A percentile compares a stretch with the other conserved stretches of the same genome.
These are phyloP conservation scores for Aspergillus homomorphus DNA, from an alignment of 495 filamentous ascomycete genomes.

Conservation along the genomic window DNA sequence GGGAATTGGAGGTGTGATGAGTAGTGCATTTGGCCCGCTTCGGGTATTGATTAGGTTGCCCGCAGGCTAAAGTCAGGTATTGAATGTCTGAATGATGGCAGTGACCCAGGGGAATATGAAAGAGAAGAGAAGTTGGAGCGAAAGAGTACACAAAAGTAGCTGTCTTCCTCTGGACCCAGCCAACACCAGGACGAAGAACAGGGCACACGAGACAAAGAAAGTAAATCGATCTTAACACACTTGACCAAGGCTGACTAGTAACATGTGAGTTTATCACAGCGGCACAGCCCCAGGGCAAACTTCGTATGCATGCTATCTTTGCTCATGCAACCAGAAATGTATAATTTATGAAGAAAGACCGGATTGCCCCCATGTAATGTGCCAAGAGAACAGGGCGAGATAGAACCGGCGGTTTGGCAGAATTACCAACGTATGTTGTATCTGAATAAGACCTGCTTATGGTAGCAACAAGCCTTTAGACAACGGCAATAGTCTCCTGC, in stretches of 20 bases:
- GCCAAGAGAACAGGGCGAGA: not conserved
- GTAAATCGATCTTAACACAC: constrained; percentile 14
- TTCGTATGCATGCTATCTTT: not conserved
- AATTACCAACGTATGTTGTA: not conserved
- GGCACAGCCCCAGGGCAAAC: not conserved
- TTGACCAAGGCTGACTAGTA: not conserved
- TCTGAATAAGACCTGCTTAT: not conserved
- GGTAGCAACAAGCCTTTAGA: not conserved
- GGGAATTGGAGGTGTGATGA: not conserved
- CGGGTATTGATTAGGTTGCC: not conserved
- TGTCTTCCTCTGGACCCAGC: not conserved
- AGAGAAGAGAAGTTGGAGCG: not conserved
- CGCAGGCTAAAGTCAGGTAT: not conserved
- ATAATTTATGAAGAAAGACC: constrained; percentile 10
- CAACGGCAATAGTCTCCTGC: not conserved
- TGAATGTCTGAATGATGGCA: not conserved
- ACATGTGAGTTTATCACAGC: not conserved
- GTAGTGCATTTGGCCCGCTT: not conserved
- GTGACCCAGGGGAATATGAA: not conserved
- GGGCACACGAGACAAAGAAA: constrained; percentile 12
- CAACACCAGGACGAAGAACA: constrained; percentile 1
- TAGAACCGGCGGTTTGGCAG: not conserved
- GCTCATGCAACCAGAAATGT: not conserved
- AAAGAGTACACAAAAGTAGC: not conserved
- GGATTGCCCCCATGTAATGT: not conserved